Base-by-base conservation (phyloP, 148 eudicot genomes). In the Oxyria digyna region DNA sequence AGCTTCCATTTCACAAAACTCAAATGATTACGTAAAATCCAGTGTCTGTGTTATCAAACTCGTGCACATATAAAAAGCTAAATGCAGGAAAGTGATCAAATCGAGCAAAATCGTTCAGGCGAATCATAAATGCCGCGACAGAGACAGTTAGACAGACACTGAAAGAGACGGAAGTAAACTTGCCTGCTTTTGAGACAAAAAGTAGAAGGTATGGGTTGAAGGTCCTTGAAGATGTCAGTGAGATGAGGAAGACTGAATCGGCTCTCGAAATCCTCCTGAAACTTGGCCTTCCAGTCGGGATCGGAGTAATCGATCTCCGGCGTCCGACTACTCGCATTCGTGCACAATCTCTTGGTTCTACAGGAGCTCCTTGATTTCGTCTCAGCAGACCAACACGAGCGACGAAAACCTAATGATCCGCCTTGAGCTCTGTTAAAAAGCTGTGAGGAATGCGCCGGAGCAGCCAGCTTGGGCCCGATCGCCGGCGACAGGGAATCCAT, bases 161-260 rank as follows among this genome's bases (percentile, higher is more conserved):
- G 7, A 38, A 38, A 59, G 18, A 59, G 17, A 31, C 37, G 38
- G 37, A 59, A 6, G 6, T 27, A 20, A n/a, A 62, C 55, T 12
- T 73, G 89, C 98, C 98, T 82, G 91, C 88, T 93, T 35, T 70
- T 83, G 54, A 93, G 95, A 69, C 96, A 90, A 57, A 93, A 89
- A 18, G 98, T 89, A 33, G 98, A 89, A 23, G 91, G 98, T 69
- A 79, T 80, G 6, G 96, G 85, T 18, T 69, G 75, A 21, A 91
- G 82, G 64, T 93, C 81, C 7, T 64, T 70, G 73, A 87, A 77
- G 50, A 71, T 62, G 48, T 92, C 94, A 12, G 88, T 80, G 29
- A 92, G 75, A 67, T 93, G 98, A 24, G 96, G 98, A 12, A 93
- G 74, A 43, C 69, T 68, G 57, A 93, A 93, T 3, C 96, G 79